Conservation (phyloP, 495 filamentous ascomycete genomes). For the Neurospora sp. region DNA sequence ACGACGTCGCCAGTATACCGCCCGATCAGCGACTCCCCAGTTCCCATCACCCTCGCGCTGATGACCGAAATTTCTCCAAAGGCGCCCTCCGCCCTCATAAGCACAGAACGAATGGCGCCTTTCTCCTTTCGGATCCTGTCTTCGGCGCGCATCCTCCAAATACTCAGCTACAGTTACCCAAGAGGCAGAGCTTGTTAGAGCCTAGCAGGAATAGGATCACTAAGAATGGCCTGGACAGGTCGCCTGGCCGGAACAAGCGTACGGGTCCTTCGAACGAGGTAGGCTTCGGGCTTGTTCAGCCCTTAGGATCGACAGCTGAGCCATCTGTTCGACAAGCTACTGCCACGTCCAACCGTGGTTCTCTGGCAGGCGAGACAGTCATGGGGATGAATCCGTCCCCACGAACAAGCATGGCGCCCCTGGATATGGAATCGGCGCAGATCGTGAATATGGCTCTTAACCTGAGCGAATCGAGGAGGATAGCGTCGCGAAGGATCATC, state of each 20-base stretch:
- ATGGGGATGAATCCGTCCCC: constrained; percentile 7
- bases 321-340: background rate
- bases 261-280: background rate
- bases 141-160: constrained; percentile 1
- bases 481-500: constrained; percentile 44
- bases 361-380: constrained; percentile 10
- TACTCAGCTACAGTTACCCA: constrained; percentile 2
- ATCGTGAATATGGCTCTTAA: constrained; percentile 86
- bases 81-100: constrained; percentile 25
- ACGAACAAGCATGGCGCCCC: constrained; percentile 9
- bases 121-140: constrained; percentile 33
- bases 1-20: constrained; percentile 9
- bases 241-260: background rate
- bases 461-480: constrained; percentile 70
- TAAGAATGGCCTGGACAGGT: constrained; percentile 4
- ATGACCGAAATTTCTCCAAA: constrained; percentile 14
- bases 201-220: background rate
- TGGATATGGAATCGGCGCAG: constrained; percentile 69
- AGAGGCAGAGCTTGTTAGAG: constrained; percentile 9
- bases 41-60: constrained; percentile 6
- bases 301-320: background rate
- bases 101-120: constrained; percentile 32
- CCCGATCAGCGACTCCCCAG: constrained; percentile 10
- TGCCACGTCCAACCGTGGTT: constrained; percentile 8
- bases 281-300: background rate